A percentile compares a stretch with the other conserved stretches of the same genome.
Evolutionary conservation across 257 asterid species (phyloP).

Genomic region (Salvia splendens): DNA sequence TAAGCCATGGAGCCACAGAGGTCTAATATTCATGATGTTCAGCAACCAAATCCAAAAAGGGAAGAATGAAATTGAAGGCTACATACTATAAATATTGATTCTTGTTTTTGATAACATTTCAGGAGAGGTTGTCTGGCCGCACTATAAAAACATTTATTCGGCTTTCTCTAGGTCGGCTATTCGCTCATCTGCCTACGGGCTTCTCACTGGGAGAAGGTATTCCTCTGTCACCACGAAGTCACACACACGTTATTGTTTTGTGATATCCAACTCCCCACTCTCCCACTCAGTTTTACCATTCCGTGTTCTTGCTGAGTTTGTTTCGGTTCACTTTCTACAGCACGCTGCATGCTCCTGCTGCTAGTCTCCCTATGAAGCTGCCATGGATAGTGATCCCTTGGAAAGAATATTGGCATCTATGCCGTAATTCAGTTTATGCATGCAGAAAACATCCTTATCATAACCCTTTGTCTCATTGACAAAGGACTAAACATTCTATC

Average conservation of each 20-base stretch:
- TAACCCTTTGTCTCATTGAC: constrained; percentile 23
- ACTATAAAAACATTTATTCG: constrained; percentile 51
- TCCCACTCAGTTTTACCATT: not conserved
- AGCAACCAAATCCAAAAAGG: not conserved
- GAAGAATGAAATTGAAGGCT: constrained; percentile 4
- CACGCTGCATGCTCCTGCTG: constrained; percentile 46
- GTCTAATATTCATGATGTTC: not conserved
- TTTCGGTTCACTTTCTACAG: constrained; percentile 42
- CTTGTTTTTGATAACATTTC: constrained; percentile 27
- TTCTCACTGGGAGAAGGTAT: constrained; percentile 83
- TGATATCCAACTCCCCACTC: not conserved
- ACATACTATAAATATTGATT: constrained; percentile 1
- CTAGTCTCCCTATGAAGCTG: constrained; percentile 51
- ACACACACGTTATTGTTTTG: not conserved
- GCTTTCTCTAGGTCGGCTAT: constrained; percentile 60
- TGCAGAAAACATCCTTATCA: constrained; percentile 46
- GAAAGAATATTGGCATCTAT: constrained; percentile 76
- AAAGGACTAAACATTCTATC: not conserved
- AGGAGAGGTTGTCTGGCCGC: constrained; percentile 76
- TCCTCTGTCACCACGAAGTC: not conserved
- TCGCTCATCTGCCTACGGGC: constrained; percentile 64
- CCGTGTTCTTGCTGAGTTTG: constrained; percentile 12
- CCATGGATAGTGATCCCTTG: constrained; percentile 78
- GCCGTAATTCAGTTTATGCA: constrained; percentile 57
- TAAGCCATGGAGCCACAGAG: constrained; percentile 34